phyloP scores from a whole-genome alignment of 352 stramenopile genomes.

The Phytophthora niederhauseri region DNA sequence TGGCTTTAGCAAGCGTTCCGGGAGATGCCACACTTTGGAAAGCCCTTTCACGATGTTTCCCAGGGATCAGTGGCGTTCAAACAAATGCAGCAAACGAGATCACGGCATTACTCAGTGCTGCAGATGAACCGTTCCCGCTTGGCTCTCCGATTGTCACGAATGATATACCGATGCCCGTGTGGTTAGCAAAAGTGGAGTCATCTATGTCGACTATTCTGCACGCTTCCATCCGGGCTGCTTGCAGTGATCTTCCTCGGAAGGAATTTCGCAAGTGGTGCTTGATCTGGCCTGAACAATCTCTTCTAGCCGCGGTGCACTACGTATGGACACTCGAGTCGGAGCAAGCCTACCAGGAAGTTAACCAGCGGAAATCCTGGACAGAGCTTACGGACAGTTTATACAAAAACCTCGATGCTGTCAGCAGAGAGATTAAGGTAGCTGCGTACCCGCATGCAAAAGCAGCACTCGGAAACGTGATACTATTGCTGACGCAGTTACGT shows the following conservation, averaged over 20 bases:
- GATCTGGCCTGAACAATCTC: slow-evolving; percentile 77
- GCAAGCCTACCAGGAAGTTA: slow-evolving; percentile 35
- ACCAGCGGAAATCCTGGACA: slow-evolving; percentile 42
- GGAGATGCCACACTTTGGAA: slow-evolving; percentile 46
- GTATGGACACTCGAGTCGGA: slow-evolving; percentile 71
- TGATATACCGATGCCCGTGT: slow-evolving; percentile 43
- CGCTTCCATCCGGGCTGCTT: slow-evolving; percentile 61
- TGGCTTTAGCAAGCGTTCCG: slow-evolving; percentile 31
- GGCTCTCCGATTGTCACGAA: slow-evolving; percentile 56
- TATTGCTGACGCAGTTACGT: slow-evolving; percentile 57
- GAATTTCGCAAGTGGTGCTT: slow-evolving; percentile 87
- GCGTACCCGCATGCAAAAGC: slow-evolving; percentile 35
- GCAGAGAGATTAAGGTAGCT: slow-evolving; percentile 61
- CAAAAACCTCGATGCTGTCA: slow-evolving; percentile 43
- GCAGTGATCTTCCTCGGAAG: slow-evolving; percentile 69
- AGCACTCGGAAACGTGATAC: slow-evolving; percentile 52
- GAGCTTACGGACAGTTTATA: slow-evolving; percentile 32
- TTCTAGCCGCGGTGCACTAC: slow-evolving; percentile 58
- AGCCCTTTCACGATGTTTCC: slow-evolving; percentile 61
- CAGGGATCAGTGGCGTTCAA: slow-evolving; percentile 52
- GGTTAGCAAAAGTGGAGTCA: slow-evolving; percentile 68
- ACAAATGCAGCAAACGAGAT: slow-evolving; percentile 61
- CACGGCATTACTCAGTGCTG: slow-evolving; percentile 53
- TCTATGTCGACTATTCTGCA: slow-evolving; percentile 72
- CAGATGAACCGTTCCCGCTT: slow-evolving; percentile 63